Conservation (phyloP, 306 rosid species). For the Malus domestica region ASM211411v1 NC_041804.1:10485501-10486000, state of each 20-base stretch:
- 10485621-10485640: slow-evolving; percentile 66
- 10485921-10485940: not conserved
- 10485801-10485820: slow-evolving; percentile 23
- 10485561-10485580: not conserved
- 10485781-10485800: slow-evolving; percentile 48
- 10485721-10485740: slow-evolving; percentile 67
- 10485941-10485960: not conserved
- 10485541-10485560: not conserved
- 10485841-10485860: slow-evolving; percentile 32
- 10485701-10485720: slow-evolving; percentile 69
- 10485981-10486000: slow-evolving; percentile 33
- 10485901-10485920: not conserved
- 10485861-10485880: not conserved
- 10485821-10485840: slow-evolving; percentile 34
- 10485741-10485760: slow-evolving; percentile 57
- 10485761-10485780: slow-evolving; percentile 53
- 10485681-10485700: slow-evolving; percentile 69
- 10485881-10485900: slow-evolving; percentile 2
- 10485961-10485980: not conserved
- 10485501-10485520: slow-evolving; percentile 41
- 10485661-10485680: slow-evolving; percentile 46
- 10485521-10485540: not conserved
- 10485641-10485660: slow-evolving; percentile 61
- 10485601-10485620: slow-evolving; percentile 69
- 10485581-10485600: slow-evolving; percentile 27